Evolutionary conservation across 1,284 basidiomycete genomes (phyloP), one percentile per base, ranked within the genome.

Genomic region (Ustilago sp.): DNA sequence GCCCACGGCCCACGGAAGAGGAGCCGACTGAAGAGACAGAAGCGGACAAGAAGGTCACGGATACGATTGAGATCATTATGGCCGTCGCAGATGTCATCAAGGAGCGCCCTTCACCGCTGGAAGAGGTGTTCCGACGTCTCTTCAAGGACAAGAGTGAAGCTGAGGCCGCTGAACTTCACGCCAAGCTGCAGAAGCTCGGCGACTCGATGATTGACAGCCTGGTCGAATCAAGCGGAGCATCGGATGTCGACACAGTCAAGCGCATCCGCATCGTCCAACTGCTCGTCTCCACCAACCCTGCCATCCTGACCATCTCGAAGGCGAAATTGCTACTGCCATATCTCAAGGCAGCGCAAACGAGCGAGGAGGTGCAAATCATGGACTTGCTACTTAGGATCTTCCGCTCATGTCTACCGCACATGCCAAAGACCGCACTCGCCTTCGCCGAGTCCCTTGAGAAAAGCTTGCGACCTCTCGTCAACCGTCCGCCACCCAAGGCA

Each of bases 271-370:
- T 94, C 0, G 91, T 97, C 39, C 91, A 94, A 83, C 87, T 95
- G 1, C 91, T 98, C 75, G 90, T 91, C 6, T 89, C 91, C 2
- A 92, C 93, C 0, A 91, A 93, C 82, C 93, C 94, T 0, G 89
- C 90, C 3, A 89, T 95, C 31, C 88, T 98, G n/a, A 92, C 93
- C 19, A 90, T 91, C 4, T 88, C 90, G 0, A 92, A 93, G 69
- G 94, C 94, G 1, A 91, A 91, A 17, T 92, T 92, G 3, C 88
- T 97, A 3, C 88, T 96, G 3, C 94, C 94, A 0, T 96, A 95
- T 81, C 88, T 98, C 58, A 94, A 94, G 86, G 92, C 91, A 74
- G 91, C 92, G 0, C 89, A 90, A 8, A 91, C 94, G 80, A 78
- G 89, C 83, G 94, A 98, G 63, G 95, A 98, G 75, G 90, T 93